Evolutionary conservation across 306 rosid genomes (phyloP).

Genomic region (Macrotyloma uniflorum): DNA sequence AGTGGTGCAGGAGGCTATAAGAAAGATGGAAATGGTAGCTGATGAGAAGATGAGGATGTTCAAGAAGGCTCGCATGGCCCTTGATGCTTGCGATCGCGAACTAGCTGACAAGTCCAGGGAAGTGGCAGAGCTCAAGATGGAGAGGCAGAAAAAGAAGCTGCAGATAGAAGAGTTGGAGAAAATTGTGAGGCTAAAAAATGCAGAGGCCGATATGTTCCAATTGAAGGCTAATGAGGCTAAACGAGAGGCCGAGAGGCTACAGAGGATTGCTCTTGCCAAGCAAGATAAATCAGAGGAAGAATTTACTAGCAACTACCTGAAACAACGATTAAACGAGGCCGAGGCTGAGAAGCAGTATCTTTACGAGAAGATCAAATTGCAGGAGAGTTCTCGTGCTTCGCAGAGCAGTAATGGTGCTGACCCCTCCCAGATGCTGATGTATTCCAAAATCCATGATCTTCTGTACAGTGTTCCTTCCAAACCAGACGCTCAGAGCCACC

Average conservation of each 20-base stretch:
- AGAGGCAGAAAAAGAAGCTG: conserved; percentile 23
- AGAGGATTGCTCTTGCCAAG: conserved; percentile 30
- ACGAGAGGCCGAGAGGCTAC: conserved; percentile 30
- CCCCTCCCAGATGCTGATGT: conserved; percentile 23
- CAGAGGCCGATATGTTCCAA: conserved; percentile 34
- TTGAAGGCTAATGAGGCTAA: conserved; percentile 29
- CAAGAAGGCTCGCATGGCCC: conserved; percentile 31
- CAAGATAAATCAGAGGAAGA: conserved; percentile 30
- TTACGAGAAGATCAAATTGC: conserved; percentile 30
- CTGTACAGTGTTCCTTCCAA: conserved; percentile 19
- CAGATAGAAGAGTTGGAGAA: conserved; percentile 32
- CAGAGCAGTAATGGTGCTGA: conserved; percentile 13
- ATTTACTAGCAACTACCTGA: conserved; percentile 31
- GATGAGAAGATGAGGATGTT: conserved; percentile 35
- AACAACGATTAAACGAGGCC: conserved; percentile 27
- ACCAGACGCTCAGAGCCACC: conserved; percentile 10
- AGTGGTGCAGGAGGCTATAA: conserved; percentile 36
- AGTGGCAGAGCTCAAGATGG: conserved; percentile 18
- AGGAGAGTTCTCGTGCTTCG: conserved; percentile 28
- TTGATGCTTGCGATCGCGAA: conserved; percentile 10
- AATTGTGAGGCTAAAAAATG: conserved; percentile 30
- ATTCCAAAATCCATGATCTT: conserved; percentile 32
- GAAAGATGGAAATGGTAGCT: conserved; percentile 36
- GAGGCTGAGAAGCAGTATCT: conserved; percentile 32
- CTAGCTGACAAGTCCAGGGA: conserved; percentile 21